Conservation (phyloP, 208 protist genomes). For the Blechomonas ayalai region DNA sequence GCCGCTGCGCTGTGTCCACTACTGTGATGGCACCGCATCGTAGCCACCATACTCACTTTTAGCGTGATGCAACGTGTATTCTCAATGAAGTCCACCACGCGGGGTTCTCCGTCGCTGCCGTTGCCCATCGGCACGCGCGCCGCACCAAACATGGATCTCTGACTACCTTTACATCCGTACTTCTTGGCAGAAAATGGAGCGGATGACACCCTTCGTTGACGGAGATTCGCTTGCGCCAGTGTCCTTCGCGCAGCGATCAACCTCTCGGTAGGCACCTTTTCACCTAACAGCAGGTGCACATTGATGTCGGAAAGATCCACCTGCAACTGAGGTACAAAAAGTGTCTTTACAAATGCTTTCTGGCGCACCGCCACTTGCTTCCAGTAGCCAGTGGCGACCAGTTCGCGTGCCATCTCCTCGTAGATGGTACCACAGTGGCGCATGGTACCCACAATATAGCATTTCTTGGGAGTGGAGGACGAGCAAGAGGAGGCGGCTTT, state of each 20-base stretch:
- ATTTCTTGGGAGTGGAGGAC: too few relatives aligned
- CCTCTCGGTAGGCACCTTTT: slow-evolving; percentile 56
- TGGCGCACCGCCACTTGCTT: slow-evolving; percentile 18
- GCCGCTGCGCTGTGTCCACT: slow-evolving; percentile 45
- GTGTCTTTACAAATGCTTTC: slow-evolving; percentile 14
- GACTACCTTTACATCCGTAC: background rate
- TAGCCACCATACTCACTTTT: slow-evolving; percentile 75
- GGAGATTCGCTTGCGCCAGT: slow-evolving; percentile 1
- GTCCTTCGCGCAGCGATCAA: slow-evolving; percentile 34
- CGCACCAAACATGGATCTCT: background rate
- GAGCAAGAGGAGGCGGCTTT: too few relatives aligned
- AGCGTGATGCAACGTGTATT: slow-evolving; percentile 65
- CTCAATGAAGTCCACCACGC: slow-evolving; percentile 66
- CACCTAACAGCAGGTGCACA: slow-evolving; percentile 54
- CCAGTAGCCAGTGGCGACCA: slow-evolving; percentile 46
- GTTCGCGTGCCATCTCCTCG: slow-evolving; percentile 62
- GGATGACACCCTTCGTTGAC: background rate
- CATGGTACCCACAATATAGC: slow-evolving; percentile 55
- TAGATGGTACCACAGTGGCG: slow-evolving; percentile 61
- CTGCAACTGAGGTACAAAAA: slow-evolving; percentile 21
- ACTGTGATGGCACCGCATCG: slow-evolving; percentile 50
- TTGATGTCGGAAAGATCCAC: slow-evolving; percentile 24
- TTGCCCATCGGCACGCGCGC: slow-evolving; percentile 46
- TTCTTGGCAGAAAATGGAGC: background rate
- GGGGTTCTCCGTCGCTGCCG: slow-evolving; percentile 26